Evolutionary conservation across 345 rosid species (phyloP).

Genomic region (Syzygium aqueum): DNA sequence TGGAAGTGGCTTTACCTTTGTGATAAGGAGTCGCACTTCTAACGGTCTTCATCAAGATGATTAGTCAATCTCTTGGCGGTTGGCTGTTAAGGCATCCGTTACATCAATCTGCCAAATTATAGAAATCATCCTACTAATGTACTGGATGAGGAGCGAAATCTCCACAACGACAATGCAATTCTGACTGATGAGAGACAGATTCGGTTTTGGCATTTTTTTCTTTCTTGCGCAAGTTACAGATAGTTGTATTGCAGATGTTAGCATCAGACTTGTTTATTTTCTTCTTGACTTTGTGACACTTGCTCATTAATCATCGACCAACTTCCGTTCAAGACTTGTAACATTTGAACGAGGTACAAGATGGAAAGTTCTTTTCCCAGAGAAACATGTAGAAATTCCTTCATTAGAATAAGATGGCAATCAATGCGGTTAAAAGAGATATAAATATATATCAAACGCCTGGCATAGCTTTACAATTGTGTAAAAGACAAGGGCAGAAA

Average conservation of each 20-base stretch:
- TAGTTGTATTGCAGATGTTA: not conserved
- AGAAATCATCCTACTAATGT: not conserved
- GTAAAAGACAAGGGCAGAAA: not conserved
- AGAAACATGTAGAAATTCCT: not conserved
- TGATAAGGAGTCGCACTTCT: slow-evolving; percentile 6
- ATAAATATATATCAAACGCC: not conserved
- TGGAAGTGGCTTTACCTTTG: slow-evolving; percentile 85
- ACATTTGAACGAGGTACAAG: not conserved
- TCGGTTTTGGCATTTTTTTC: not conserved
- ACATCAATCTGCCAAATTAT: not conserved
- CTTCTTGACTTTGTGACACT: not conserved
- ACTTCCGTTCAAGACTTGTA: not conserved
- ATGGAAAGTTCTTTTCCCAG: not conserved
- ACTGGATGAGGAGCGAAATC: not conserved
- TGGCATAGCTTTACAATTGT: not conserved
- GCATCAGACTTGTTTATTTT: not conserved
- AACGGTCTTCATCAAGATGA: not conserved
- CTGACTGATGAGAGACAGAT: not conserved
- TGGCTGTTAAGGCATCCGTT: not conserved
- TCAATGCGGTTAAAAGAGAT: not conserved
- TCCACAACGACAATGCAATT: not conserved
- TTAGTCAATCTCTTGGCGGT: not conserved
- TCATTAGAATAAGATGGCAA: not conserved
- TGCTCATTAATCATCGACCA: not conserved
- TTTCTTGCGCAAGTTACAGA: not conserved